Evolutionary conservation across 345 rosid species (phyloP), one percentile per base, ranked within the genome.

Genomic region (Aquilaria yunnanensis): DNA sequence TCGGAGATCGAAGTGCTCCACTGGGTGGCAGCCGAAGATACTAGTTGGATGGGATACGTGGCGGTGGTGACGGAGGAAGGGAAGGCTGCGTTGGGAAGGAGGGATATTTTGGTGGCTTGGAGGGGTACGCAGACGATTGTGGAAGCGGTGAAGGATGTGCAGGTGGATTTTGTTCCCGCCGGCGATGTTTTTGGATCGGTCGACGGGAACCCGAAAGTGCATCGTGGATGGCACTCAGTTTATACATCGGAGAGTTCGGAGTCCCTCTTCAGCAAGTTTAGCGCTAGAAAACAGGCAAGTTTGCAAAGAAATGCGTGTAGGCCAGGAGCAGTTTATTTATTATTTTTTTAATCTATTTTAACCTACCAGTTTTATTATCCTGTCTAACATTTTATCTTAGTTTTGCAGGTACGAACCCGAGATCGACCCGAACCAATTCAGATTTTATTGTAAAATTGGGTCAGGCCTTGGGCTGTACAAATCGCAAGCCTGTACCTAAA

Each of bases 11-110:
- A 62, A 6, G 34, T 49, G 8, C 9, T 32, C 0, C 63, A 57
- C 7, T 51, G 29, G 34, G 13, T 62, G 4, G 0, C 45, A 23
- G 11, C 32, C 32, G 48, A n/a, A 48, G 73, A 76, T 51, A 76
- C 83, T 5, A 59, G 61, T 62, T 81, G 83, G 83, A 61, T 71
- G 33, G 83, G 82, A 8, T 78, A 76, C 59, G 66, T 78, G 5
- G 83, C 81, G 6, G 83, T 83, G 64, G 68, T 80, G 30, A 83
- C 85, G 53, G 77, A 80, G 29, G 76, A 80, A 60, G 88, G 80
- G 5, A 78, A 66, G 52, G 54, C 14, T 9, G 49, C 34, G 64
- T 53, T 79, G 31, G 87, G 87, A 37, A 75, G 87, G 60, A 77
- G 87, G 63, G 84, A 80, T 51, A 79, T 80, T 48, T 71, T 79